A percentile compares a stretch with the other conserved stretches of the same genome.
Conservation (phyloP, 306 rosid species). For the Dalbergia cultrata region DNA sequence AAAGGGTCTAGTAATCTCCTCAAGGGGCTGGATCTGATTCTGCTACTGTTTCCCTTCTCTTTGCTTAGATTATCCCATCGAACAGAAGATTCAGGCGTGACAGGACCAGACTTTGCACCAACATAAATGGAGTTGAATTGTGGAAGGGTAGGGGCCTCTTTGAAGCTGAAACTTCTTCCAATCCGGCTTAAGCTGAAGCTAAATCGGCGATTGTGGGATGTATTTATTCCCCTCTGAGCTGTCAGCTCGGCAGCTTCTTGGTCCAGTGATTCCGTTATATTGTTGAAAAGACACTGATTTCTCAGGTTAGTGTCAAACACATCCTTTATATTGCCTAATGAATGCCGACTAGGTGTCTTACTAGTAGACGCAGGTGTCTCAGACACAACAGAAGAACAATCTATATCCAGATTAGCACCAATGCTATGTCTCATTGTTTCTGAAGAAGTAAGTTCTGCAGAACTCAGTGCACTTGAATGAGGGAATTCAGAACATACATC, state of each 20-base stretch:
- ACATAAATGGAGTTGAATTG: constrained; percentile 60
- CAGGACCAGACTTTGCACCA: constrained; percentile 79
- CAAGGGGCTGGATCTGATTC: constrained; percentile 77
- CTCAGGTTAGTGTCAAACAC: constrained; percentile 42
- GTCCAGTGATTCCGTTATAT: constrained; percentile 47
- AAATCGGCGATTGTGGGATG: constrained; percentile 79
- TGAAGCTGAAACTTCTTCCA: constrained; percentile 94
- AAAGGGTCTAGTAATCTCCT: constrained; percentile 81
- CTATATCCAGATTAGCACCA: constrained; percentile 40
- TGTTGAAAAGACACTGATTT: constrained; percentile 45
- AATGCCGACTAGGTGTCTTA: constrained; percentile 49
- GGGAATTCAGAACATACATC: constrained; percentile 58
- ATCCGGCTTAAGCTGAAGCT: constrained; percentile 89
- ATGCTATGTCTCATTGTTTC: constrained; percentile 40
- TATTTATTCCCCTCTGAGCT: constrained; percentile 56
- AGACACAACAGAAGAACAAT: constrained; percentile 51
- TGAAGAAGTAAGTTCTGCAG: constrained; percentile 44
- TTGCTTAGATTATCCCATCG: constrained; percentile 59
- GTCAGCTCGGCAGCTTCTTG: constrained; percentile 68
- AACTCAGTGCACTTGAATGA: constrained; percentile 55
- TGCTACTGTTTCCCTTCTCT: constrained; percentile 60
- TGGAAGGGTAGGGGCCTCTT: constrained; percentile 70
- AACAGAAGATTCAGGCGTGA: constrained; percentile 64
- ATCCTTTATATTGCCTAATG: constrained; percentile 41
- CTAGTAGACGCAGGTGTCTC: constrained; percentile 44